Evolutionary conservation across 768 basidiomycete species (phyloP), one percentile per base, ranked within the genome.

Genomic region (Punctularia strigosozonata): DNA sequence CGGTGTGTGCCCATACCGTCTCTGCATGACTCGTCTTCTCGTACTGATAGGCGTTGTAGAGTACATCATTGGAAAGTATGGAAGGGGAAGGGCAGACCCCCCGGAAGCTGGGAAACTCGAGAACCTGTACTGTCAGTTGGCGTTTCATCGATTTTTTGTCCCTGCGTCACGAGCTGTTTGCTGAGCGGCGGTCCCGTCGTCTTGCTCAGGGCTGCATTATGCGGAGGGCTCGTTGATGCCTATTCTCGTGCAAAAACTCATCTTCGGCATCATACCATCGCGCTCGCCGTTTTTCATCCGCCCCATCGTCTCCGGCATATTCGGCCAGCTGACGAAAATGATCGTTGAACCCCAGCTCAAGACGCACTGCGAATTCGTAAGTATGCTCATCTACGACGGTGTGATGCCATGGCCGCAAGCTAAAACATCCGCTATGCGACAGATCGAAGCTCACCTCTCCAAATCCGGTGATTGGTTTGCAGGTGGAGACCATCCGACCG

Each of bases 191-290:
- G 18, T 17, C 14, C 23, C 25, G 13, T 13, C 40, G 13, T 6
- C 6, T n/a, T 14, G 14, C 30, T 15, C 41, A 67, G 64, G 58
- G 43, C 51, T 52, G 5, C 65, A 67, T 44, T 67, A 62, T 40
- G 47, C 65, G 2, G 66, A 66, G 47, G 64, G 61, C 12, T 60
- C 65, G 10, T 39, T 66, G 6, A 62, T 63, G 61, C 66, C 66
- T 7, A 37, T 61, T 17, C 41, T 69, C 12, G 52, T 60, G 28
- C 61, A 58, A 38, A 57, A 58, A 37, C 41, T 58, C 17, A 45
- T 64, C n/a, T 60, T 60, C 26, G 46, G 45, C 33, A 25, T 57
- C 3, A 49, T 54, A 20, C 61, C 62, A 5, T 30, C 46, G 14
- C 50, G 54, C 15, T 46, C 60, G 2, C 61, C 66, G 0, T 59